These are phyloP conservation scores for Russula compacta DNA, from an alignment of 768 basidiomycete species.

Conservation along the genomic window DNA sequence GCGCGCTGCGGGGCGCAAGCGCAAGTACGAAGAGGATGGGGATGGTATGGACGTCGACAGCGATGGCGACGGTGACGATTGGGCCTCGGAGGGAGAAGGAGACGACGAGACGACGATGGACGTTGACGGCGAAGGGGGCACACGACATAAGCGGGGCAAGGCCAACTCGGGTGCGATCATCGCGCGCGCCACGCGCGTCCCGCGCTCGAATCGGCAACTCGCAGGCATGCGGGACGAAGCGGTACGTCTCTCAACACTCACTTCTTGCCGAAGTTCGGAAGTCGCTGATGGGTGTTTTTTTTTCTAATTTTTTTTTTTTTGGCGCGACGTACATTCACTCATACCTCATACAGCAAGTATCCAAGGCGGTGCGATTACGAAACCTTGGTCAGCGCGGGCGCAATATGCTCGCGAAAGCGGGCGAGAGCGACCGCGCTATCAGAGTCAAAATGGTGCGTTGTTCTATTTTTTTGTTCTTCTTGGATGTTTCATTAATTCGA, in stretches of 20 bases:
- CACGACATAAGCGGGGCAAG: conserved; percentile 54
- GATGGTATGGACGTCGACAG: conserved; percentile 30
- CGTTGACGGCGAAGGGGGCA: conserved; percentile 38
- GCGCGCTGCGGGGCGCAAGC: conserved; percentile 60
- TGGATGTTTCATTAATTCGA: background rate
- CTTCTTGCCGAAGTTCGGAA: background rate
- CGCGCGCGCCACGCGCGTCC: conserved; percentile 38
- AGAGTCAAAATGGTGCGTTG: conserved; percentile 67
- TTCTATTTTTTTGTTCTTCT: background rate
- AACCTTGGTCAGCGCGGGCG: conserved; percentile 81
- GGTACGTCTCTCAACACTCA: conserved; percentile 34
- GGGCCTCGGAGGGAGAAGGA: conserved; percentile 31
- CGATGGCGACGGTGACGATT: conserved; percentile 22
- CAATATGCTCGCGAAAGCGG: conserved; percentile 83
- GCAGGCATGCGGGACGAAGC: conserved; percentile 71
- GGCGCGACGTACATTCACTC: background rate
- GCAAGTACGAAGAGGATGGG: conserved; percentile 41
- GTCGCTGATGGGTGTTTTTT: background rate
- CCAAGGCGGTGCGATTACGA: conserved; percentile 72
- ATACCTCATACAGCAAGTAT: conserved; percentile 48
- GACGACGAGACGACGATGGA: conserved; percentile 25
- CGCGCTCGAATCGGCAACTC: conserved; percentile 63
- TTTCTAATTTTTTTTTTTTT: conserved; percentile 6
- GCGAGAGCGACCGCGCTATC: conserved; percentile 81
- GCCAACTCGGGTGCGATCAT: conserved; percentile 49